Percentiles rank a stretch among this genome's conserved stretches.
These are phyloP conservation scores for Blastomyces gilchristii DNA, from an alignment of 2,329 filamentous ascomycete species.

Conservation along the genomic window DNA sequence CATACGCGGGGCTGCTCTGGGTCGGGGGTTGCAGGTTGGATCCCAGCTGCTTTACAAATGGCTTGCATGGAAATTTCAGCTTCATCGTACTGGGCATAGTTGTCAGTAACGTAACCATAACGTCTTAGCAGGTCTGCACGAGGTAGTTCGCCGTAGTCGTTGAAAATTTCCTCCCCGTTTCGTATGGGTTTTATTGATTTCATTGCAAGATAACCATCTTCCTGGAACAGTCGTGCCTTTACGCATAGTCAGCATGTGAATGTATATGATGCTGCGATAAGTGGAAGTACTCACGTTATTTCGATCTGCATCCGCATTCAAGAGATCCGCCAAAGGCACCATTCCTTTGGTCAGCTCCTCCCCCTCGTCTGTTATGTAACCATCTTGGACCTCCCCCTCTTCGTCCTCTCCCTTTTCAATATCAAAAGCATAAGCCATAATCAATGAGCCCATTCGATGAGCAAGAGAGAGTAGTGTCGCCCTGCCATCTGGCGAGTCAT, in stretches of 20 bases:
- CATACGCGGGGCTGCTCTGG: conserved; percentile 27
- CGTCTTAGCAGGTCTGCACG: conserved; percentile 71
- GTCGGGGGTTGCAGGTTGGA: conserved; percentile 20
- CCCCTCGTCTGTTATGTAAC: conserved; percentile 51
- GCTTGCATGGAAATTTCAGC: conserved; percentile 61
- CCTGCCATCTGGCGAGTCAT: conserved; percentile 31
- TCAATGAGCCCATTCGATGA: conserved; percentile 74
- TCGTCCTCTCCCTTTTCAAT: conserved; percentile 51
- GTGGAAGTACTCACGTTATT: conserved; percentile 55
- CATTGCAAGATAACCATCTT: conserved; percentile 54
- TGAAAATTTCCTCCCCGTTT: conserved; percentile 67
- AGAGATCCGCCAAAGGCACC: conserved; percentile 81
- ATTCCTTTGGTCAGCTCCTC: conserved; percentile 63
- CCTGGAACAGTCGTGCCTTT: conserved; percentile 51
- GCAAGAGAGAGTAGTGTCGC: conserved; percentile 47
- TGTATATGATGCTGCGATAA: neutral
- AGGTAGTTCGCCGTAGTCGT: conserved; percentile 79
- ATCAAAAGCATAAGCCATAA: conserved; percentile 92
- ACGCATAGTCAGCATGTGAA: neutral
- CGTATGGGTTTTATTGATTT: conserved; percentile 58
- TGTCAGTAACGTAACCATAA: conserved; percentile 77
- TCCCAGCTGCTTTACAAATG: conserved; percentile 39
- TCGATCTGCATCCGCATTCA: conserved; percentile 73
- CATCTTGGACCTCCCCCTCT: conserved; percentile 45
- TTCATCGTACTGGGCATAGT: conserved; percentile 70